Conservation (phyloP, 192 early-diverging fungal species). For the Linnemannia schmuckeri region DNA sequence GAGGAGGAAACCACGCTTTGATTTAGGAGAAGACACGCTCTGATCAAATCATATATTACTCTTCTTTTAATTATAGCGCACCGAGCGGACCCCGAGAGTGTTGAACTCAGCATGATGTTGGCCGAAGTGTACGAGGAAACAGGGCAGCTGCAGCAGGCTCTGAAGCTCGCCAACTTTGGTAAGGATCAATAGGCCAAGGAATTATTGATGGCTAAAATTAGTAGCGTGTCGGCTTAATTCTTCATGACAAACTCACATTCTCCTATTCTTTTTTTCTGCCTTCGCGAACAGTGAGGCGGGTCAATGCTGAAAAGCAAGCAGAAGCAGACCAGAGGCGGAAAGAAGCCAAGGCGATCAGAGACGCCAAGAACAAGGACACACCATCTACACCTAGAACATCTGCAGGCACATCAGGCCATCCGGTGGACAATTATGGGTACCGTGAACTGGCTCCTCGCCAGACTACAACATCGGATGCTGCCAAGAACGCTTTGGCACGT, state of each 20-base stretch:
- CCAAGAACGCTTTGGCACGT: constrained; percentile 26
- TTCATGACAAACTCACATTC: neutral
- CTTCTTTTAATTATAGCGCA: constrained; percentile 54
- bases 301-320: constrained; percentile 39
- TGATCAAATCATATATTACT: neutral
- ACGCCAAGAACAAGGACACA: constrained; percentile 25
- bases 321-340: constrained; percentile 26
- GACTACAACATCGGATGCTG: constrained; percentile 11
- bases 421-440: constrained; percentile 1
- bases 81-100: constrained; percentile 71
- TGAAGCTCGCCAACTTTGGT: constrained; percentile 65
- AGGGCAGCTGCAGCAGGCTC: constrained; percentile 68
- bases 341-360: constrained; percentile 19
- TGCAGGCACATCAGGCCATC: neutral
- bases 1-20: neutral
- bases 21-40: neutral
- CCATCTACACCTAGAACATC: neutral
- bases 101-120: constrained; percentile 75
- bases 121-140: constrained; percentile 81
- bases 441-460: constrained; percentile 29
- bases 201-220: neutral
- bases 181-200: neutral
- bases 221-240: neutral
- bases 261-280: neutral
- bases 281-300: constrained; percentile 24